Conservation (phyloP, 2,329 filamentous ascomycete species). For the Phoma sp. region DNA sequence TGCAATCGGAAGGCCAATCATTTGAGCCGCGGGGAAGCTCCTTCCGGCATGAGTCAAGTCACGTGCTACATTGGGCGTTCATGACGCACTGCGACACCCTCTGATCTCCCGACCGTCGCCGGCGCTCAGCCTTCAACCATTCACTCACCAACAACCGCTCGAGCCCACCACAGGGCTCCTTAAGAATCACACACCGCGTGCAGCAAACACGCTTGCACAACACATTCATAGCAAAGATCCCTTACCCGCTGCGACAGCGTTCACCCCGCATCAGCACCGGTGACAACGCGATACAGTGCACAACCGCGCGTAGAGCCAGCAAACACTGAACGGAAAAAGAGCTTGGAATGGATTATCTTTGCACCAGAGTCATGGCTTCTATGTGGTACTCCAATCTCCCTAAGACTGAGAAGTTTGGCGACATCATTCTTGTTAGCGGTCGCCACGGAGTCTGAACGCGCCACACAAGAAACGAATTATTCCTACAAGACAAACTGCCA, state of each 20-base stretch:
- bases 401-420: slow-evolving; percentile 32
- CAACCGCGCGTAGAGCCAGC: slow-evolving; percentile 4
- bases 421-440: slow-evolving; percentile 28
- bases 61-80: slow-evolving; percentile 9
- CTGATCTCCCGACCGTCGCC: slow-evolving; percentile 2
- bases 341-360: slow-evolving; percentile 29
- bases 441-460: slow-evolving; percentile 32
- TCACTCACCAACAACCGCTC: slow-evolving; percentile 18
- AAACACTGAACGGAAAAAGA: slow-evolving; percentile 13
- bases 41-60: slow-evolving; percentile 22
- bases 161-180: slow-evolving; percentile 16
- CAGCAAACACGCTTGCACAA: slow-evolving; percentile 12
- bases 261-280: slow-evolving; percentile 27
- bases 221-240: slow-evolving; percentile 21
- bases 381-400: slow-evolving; percentile 32
- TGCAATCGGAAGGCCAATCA: too few species aligned
- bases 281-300: slow-evolving; percentile 6
- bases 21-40: too few species aligned
- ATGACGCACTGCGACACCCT: slow-evolving; percentile 19
- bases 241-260: slow-evolving; percentile 23
- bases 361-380: slow-evolving; percentile 35
- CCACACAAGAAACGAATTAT: slow-evolving; percentile 7
- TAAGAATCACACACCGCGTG: slow-evolving; percentile 11
- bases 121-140: slow-evolving; percentile 1
- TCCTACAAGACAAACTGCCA: neutral